Evolutionary conservation across 495 filamentous ascomycete genomes (phyloP).

Genomic region (Talaromyces nanjingensis): DNA sequence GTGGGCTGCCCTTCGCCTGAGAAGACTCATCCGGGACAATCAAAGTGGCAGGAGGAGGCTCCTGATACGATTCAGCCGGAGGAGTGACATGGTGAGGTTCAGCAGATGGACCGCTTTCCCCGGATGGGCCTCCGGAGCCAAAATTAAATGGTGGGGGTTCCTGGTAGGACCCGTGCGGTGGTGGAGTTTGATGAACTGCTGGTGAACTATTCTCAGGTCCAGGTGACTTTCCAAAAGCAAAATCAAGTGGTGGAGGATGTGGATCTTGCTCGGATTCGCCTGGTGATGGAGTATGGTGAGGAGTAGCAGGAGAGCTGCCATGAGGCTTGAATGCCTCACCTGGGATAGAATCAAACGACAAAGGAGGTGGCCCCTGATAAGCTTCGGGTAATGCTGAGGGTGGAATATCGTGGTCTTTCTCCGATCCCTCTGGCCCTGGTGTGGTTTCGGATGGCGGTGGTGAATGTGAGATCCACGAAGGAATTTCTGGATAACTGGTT

Average conservation of each 20-base stretch:
- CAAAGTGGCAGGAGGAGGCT: not conserved
- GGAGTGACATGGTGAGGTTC: not conserved
- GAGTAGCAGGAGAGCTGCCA: not conserved
- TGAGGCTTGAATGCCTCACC: not conserved
- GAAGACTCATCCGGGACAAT: not conserved
- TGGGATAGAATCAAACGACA: not conserved
- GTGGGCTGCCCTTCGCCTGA: not conserved
- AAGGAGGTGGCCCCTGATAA: not conserved
- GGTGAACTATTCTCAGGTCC: not conserved
- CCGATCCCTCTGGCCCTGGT: not conserved
- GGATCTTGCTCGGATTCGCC: not conserved
- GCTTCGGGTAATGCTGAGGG: not conserved
- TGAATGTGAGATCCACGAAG: not conserved
- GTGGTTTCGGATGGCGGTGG: not conserved
- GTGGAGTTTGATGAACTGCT: not conserved
- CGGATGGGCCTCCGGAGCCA: no score
- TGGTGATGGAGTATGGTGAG: not conserved
- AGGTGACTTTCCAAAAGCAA: not conserved
- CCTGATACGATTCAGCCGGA: not conserved
- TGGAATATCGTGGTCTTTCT: not conserved
- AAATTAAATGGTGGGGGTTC: not conserved
- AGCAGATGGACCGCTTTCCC: not conserved
- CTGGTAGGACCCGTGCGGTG: not conserved
- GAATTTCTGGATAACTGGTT: not conserved
- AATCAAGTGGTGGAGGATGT: not conserved